These are phyloP conservation scores for Salix exigua DNA, from an alignment of 345 rosid species.

Conservation along the genomic window DNA sequence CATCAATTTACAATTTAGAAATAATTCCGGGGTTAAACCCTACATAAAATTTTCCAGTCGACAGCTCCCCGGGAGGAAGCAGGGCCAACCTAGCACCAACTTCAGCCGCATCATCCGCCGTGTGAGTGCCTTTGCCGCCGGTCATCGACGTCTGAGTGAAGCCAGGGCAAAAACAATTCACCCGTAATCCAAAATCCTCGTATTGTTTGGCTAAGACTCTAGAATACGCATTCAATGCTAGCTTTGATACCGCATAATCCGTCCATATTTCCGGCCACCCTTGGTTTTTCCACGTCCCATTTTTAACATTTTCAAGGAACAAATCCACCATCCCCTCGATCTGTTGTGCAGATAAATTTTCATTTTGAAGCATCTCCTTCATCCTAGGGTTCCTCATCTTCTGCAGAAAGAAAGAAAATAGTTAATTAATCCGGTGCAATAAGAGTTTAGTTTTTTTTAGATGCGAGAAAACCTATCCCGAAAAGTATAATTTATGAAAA, in stretches of 20 bases:
- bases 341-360: constrained; percentile 40
- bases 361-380: constrained; percentile 38
- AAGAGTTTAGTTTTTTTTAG: not conserved
- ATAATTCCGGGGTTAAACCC: constrained; percentile 27
- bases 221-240: constrained; percentile 76
- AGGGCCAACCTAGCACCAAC: constrained; percentile 40
- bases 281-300: constrained; percentile 56
- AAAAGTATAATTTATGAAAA: too few relatives aligned
- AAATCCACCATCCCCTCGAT: constrained; percentile 39
- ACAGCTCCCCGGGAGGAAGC: constrained; percentile 45
- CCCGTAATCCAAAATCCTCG: constrained; percentile 35
- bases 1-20: constrained; percentile 30
- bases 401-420: constrained; percentile 32
- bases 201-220: constrained; percentile 50
- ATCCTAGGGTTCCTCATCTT: constrained; percentile 55
- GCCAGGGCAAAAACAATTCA: constrained; percentile 82
- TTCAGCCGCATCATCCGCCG: constrained; percentile 55
- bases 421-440: not conserved
- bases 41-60: constrained; percentile 52
- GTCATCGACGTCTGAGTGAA: constrained; percentile 85
- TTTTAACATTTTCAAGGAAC: constrained; percentile 51
- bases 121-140: constrained; percentile 58
- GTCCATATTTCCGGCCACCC: constrained; percentile 89
- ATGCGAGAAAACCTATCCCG: too few relatives aligned
- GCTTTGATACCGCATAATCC: constrained; percentile 79